These are phyloP conservation scores for Paracamarosporium sp. DNA, from an alignment of 2,329 filamentous ascomycete species.

Conservation along the genomic window DNA sequence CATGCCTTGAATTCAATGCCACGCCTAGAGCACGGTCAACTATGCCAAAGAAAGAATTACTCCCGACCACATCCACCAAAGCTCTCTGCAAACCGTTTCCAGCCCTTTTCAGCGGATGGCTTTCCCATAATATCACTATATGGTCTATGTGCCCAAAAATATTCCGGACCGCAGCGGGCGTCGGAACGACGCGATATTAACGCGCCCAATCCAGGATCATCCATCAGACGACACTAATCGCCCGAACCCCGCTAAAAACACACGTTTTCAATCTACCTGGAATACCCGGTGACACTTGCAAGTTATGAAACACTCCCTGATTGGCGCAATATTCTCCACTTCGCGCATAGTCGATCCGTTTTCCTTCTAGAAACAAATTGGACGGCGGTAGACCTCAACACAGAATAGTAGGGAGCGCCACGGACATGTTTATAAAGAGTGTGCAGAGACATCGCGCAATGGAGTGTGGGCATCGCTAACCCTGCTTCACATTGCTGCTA, in stretches of 20 bases:
- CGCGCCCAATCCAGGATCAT: constrained; percentile 4
- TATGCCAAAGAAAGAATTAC: background rate
- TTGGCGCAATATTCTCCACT: constrained; percentile 3
- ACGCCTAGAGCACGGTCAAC: background rate
- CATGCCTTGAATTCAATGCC: background rate
- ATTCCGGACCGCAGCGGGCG: background rate
- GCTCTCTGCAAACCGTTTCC: background rate
- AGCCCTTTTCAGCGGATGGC: background rate
- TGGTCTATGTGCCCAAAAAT: no score
- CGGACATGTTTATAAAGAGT: background rate
- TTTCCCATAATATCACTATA: background rate
- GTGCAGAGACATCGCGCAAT: background rate
- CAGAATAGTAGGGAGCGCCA: background rate
- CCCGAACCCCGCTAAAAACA: background rate
- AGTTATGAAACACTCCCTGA: background rate
- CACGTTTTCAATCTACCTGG: background rate
- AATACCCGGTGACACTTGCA: background rate
- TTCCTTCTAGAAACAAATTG: constrained; percentile 1
- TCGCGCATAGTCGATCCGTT: background rate
- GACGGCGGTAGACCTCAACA: background rate
- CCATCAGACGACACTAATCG: background rate
- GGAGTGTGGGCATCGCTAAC: background rate
- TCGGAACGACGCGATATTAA: background rate
- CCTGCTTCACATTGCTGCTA: background rate
- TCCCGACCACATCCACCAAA: background rate